Conservation (phyloP, 2,329 filamentous ascomycete genomes). For the Knufia fluminis region DNA sequence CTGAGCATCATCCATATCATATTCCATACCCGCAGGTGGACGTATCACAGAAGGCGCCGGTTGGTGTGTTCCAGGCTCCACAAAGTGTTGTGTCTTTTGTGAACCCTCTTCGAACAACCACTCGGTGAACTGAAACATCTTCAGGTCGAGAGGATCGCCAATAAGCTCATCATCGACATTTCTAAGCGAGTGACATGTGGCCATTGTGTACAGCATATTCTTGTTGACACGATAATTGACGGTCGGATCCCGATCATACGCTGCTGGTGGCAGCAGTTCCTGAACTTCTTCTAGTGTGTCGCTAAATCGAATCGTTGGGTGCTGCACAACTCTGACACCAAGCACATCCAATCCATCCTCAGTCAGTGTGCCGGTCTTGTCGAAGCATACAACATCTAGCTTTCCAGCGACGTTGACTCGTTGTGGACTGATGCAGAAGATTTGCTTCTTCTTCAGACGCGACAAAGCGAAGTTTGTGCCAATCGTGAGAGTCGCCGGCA, state of each 20-base stretch:
- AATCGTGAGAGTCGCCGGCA: constrained; percentile 91
- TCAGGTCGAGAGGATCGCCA: constrained; percentile 87
- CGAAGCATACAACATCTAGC: constrained; percentile 91
- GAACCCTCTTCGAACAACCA: constrained; percentile 90
- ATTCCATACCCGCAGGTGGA: constrained; percentile 58
- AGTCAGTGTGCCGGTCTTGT: constrained; percentile 96
- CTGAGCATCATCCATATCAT: constrained; percentile 42
- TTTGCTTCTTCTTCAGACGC: constrained; percentile 76
- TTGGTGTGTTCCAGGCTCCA: constrained; percentile 65
- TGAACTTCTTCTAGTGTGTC: constrained; percentile 62
- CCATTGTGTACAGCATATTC: constrained; percentile 85
- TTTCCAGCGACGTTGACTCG: constrained; percentile 95
- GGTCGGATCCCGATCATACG: constrained; percentile 50
- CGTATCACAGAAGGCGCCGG: constrained; percentile 74
- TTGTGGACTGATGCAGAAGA: constrained; percentile 97
- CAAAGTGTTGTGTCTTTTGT: constrained; percentile 53
- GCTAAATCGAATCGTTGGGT: constrained; percentile 52
- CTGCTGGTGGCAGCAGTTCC: constrained; percentile 47
- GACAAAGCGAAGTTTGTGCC: constrained; percentile 90
- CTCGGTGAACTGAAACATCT: constrained; percentile 95
- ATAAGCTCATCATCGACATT: constrained; percentile 80
- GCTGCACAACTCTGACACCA: constrained; percentile 69
- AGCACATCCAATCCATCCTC: constrained; percentile 93
- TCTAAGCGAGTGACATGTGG: constrained; percentile 87
- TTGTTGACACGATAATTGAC: constrained; percentile 53